Evolutionary conservation across 306 rosid species (phyloP), one percentile per base, ranked within the genome.

Genomic region (Glycine soja): DNA sequence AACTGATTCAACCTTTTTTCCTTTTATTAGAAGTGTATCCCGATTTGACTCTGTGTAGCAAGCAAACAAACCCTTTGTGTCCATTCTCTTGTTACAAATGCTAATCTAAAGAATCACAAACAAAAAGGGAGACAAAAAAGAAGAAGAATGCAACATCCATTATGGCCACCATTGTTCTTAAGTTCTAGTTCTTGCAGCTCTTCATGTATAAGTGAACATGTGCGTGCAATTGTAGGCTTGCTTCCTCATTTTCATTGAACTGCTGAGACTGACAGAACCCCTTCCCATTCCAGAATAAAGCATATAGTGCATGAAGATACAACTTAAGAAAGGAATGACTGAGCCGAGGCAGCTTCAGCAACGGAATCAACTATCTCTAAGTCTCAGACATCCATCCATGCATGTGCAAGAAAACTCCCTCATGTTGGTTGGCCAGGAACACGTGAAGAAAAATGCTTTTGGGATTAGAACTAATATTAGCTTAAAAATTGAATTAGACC

Each of bases 361-460:
- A 45, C 57, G 77, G 85, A 82, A 75, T 58, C 65, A 75, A 64
- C 52, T 45, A 57, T 54, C 43, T 53, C 45, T 54, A 70, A 81
- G 70, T 75, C 76, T 47, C 57, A 14, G n/a, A 75, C 56, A 80
- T 75, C 63, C 63, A 80, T 62, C 56, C 63, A 80, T 62, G 74
- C 62, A 75, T 54, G 59, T 70, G 80, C 56, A 71, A 72, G 83
- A 69, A 85, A 74, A 77, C 77, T 72, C 80, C 72, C 75, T 50
- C 77, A 9, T 75, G 69, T 57, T 54, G 66, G 79, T 54, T 75
- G 61, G 73, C 84, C 65, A 30, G 45, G 75, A 54, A 57, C 32
- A 51, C 75, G 34, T 2, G 15, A 63, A 71, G 77, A 72, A 72
- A 78, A 86, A 79, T 42, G 66, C 38, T 74, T 43, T 69, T 51